A percentile compares a stretch with the other conserved stretches of the same genome.
Evolutionary conservation across 164 flowering plant species (phyloP).

Genomic region (Tetracentron sinense): DNA sequence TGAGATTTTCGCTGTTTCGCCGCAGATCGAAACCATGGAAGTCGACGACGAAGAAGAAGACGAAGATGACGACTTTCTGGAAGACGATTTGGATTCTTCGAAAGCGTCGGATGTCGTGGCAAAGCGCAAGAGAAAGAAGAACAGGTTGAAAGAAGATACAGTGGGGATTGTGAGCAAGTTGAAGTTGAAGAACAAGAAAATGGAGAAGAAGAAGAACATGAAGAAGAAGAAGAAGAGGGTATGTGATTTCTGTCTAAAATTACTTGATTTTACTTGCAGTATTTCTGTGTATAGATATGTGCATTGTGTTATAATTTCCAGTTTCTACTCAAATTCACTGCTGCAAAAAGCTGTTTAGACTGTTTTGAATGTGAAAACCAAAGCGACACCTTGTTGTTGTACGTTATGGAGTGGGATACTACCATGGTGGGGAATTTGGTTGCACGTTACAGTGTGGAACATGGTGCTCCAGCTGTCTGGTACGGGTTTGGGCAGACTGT

Average conservation of each 20-base stretch:
- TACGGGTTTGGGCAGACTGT: conserved; percentile 24
- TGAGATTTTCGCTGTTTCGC: conserved; percentile 58
- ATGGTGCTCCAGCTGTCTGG: conserved; percentile 35
- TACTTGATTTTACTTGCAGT: background rate
- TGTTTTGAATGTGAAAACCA: conserved; percentile 4
- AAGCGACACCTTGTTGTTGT: conserved; percentile 12
- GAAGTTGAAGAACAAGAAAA: conserved; percentile 15
- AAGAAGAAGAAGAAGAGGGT: conserved; percentile 22
- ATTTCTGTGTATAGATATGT: background rate
- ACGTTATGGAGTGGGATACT: conserved; percentile 6
- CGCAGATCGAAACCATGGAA: conserved; percentile 29
- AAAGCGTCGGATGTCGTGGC: too few relatives aligned
- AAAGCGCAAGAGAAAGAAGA: conserved; percentile 16
- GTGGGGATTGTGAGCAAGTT: conserved; percentile 3
- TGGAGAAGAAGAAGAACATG: conserved; percentile 10
- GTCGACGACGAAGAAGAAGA: conserved; percentile 12
- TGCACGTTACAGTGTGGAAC: too few relatives aligned
- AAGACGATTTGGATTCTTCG: background rate
- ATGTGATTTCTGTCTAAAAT: conserved; percentile 3
- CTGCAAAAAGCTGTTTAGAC: conserved; percentile 20
- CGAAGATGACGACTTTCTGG: too few relatives aligned
- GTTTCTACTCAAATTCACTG: conserved; percentile 1
- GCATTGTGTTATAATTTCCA: background rate
- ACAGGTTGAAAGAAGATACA: background rate
- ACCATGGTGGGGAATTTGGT: too few relatives aligned